Base-by-base conservation (phyloP, 116 monocot species). In the Papilionanthe hybrid region DNA sequence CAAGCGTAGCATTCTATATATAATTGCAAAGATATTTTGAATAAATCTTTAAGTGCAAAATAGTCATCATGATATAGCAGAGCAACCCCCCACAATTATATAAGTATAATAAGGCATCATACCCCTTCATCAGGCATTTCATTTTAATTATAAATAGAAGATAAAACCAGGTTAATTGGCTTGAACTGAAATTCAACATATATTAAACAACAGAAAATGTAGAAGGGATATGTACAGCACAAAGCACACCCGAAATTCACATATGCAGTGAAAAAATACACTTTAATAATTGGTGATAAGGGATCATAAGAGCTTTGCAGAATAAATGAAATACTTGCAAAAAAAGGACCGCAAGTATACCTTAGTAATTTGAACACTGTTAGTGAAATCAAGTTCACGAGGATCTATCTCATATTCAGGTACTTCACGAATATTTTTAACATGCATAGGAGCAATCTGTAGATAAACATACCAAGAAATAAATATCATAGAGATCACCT, bases 341-440 rank as follows among this genome's bases (percentile, higher is more conserved):
- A 78, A 75, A 69, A 81, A 20, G 67, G 71, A 72, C 0, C 18
- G 3, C 23, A 53, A 74, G 44, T 78, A 9, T 85, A 94, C 96
- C 96, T 96, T 96, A 18, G 91, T 87, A 78, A 96, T 93, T 9
- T 86, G 73, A 75, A 90, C 57, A 79, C 92, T 92, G 53, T 93
- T 86, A 25, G 89, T 85, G 72, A 94, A 96, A 90, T 96, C 96
- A 78, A 96, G 87, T 80, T 96, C 96, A 19, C 55, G 86, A 27
- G 94, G 87, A 79, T 92, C 76, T 22, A 96, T 94, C 81, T 96
- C 96, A 85, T 92, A 96, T 80, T 96, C 96, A 79, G 94, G 96
- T 47, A 94, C 85, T 85, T 93, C 92, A 80, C 89, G 86, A 78
- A 82, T 82, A 88, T 79, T 94, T 68, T 89, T 84, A 42, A 93